These are phyloP conservation scores for Kurtzmaniella quercitrusa DNA, from an alignment of 1,139 yeast genomes.

Conservation along the genomic window DNA sequence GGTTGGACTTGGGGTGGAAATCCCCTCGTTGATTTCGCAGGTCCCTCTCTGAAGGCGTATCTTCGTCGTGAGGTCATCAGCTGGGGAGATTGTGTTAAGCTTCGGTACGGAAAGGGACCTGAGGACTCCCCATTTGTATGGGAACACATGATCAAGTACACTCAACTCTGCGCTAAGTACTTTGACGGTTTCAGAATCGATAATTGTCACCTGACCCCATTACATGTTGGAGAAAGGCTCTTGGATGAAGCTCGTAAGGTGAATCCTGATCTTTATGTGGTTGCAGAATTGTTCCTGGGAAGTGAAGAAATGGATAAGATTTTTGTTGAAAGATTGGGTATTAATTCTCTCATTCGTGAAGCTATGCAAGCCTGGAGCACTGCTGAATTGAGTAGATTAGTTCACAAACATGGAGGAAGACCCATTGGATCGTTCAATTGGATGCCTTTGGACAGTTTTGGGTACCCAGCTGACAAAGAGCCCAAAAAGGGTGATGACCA, in stretches of 20 bases:
- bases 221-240: slow-evolving; percentile 87
- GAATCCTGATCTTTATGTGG: slow-evolving; percentile 84
- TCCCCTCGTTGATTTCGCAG: slow-evolving; percentile 91
- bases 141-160: slow-evolving; percentile 81
- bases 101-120: slow-evolving; percentile 74
- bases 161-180: slow-evolving; percentile 66
- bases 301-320: slow-evolving; percentile 86
- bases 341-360: slow-evolving; percentile 84
- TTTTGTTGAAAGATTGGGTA: slow-evolving; percentile 86
- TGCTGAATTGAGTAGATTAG: slow-evolving; percentile 77
- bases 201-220: slow-evolving; percentile 93
- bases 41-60: slow-evolving; percentile 72
- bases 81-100: slow-evolving; percentile 96
- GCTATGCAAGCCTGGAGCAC: slow-evolving; percentile 97
- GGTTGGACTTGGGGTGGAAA: slow-evolving; percentile 99
- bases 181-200: slow-evolving; percentile 92
- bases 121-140: slow-evolving; percentile 87
- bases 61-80: slow-evolving; percentile 89
- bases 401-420: slow-evolving; percentile 90
- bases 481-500: slow-evolving; percentile 25
- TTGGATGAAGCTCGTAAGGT: slow-evolving; percentile 84
- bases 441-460: slow-evolving; percentile 67
- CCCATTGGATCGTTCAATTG: slow-evolving; percentile 90
- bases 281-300: slow-evolving; percentile 92
- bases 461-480: slow-evolving; percentile 55